phyloP scores from a whole-genome alignment of 1,284 basidiomycete species.

The Termitomyces sp. region DNA sequence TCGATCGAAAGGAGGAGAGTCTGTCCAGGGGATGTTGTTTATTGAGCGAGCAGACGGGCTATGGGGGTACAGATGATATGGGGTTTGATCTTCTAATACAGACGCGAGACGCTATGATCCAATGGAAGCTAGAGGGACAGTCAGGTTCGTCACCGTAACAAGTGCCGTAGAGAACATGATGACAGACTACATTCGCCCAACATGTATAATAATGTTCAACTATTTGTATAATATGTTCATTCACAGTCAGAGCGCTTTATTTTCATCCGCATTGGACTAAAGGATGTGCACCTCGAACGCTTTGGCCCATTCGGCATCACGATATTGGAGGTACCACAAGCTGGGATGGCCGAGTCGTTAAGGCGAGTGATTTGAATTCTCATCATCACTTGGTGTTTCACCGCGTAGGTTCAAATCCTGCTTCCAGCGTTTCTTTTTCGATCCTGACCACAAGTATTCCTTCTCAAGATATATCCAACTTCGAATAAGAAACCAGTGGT shows the following conservation, averaged over 20 bases:
- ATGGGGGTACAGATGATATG: slow-evolving; percentile 34
- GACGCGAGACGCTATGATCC: slow-evolving; percentile 31
- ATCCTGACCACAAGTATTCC: too few relatives aligned
- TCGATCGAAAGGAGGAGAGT: slow-evolving; percentile 32
- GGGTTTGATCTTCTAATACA: slow-evolving; percentile 32
- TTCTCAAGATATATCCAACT: too few relatives aligned
- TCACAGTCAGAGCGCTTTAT: too few relatives aligned
- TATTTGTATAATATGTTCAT: background rate
- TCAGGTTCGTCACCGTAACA: background rate
- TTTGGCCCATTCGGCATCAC: too few relatives aligned
- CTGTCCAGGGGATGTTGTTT: slow-evolving; percentile 36
- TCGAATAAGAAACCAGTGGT: too few relatives aligned
- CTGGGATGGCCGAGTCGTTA: slow-evolving; percentile 76
- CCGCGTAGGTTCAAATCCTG: slow-evolving; percentile 61
- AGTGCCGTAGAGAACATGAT: background rate
- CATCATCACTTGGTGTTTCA: slow-evolving; percentile 55
- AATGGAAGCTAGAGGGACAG: slow-evolving; percentile 34
- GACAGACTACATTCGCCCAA: background rate
- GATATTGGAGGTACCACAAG: background rate
- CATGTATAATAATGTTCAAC: background rate
- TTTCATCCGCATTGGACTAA: too few relatives aligned
- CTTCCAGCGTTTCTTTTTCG: slow-evolving; percentile 50
- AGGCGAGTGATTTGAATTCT: slow-evolving; percentile 66
- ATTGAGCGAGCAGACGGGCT: slow-evolving; percentile 41
- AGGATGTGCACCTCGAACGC: too few relatives aligned